phyloP scores from a whole-genome alignment of 108 stramenopile species.

The Nitzschia sp. region DNA sequence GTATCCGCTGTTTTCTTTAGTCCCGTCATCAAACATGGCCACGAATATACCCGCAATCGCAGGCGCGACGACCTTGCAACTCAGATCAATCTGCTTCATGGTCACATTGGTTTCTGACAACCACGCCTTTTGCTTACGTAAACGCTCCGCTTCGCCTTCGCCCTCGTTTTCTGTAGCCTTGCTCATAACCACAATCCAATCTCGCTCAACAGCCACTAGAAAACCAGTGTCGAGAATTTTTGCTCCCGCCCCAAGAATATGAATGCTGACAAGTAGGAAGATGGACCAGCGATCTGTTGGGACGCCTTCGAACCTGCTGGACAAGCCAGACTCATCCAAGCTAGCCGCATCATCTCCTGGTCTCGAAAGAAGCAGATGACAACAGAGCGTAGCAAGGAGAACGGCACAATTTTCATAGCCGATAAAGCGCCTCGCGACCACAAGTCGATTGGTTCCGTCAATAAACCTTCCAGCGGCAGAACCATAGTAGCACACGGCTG shows the following conservation, averaged over 20 bases:
- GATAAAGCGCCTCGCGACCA: conserved; percentile 49
- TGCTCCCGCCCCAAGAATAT: conserved; percentile 58
- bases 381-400: conserved; percentile 42
- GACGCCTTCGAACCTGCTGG: neutral
- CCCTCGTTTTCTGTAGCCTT: neutral
- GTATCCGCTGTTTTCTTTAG: conserved; percentile 18
- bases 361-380: conserved; percentile 40
- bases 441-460: conserved; percentile 46
- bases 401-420: conserved; percentile 45
- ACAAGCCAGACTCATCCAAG: neutral
- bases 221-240: conserved; percentile 47
- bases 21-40: conserved; percentile 32
- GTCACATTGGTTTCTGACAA: conserved; percentile 59
- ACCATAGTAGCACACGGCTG: conserved; percentile 37
- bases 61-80: conserved; percentile 59
- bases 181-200: conserved; percentile 74
- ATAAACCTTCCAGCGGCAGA: conserved; percentile 38
- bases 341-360: neutral
- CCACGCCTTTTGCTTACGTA: conserved; percentile 39
- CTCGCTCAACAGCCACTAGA: conserved; percentile 60
- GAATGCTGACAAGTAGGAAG: conserved; percentile 46
- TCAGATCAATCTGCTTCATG: conserved; percentile 69
- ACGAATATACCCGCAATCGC: conserved; percentile 48
- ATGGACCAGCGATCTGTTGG: conserved; percentile 23
- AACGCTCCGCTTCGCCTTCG: neutral